phyloP scores from a whole-genome alignment of 202 grass and related monocot species.

The Setaria italica region DNA sequence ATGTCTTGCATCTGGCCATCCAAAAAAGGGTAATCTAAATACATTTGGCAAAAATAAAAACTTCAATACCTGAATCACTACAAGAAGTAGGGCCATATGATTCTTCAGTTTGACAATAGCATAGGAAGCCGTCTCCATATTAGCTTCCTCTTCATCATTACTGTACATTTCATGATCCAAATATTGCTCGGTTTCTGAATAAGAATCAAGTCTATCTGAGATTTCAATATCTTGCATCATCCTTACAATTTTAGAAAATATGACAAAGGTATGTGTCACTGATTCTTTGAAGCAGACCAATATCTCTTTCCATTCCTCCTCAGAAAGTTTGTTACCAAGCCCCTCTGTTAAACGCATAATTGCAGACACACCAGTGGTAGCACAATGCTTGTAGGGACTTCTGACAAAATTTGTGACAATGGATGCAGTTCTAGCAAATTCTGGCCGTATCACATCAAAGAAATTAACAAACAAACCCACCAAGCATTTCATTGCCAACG shows the following conservation, averaged over 20 bases:
- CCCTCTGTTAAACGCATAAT: slow-evolving; percentile 65
- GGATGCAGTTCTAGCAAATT: slow-evolving; percentile 61
- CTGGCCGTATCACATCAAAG: slow-evolving; percentile 70
- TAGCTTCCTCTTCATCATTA: slow-evolving; percentile 93
- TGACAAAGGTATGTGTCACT: slow-evolving; percentile 51
- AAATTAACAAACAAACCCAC: slow-evolving; percentile 72
- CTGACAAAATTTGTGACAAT: slow-evolving; percentile 74
- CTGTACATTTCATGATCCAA: slow-evolving; percentile 78
- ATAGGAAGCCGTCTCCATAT: slow-evolving; percentile 96
- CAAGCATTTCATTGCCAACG: slow-evolving; percentile 74
- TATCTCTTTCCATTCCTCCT: slow-evolving; percentile 81
- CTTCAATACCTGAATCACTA: slow-evolving; percentile 76
- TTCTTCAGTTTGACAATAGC: slow-evolving; percentile 92
- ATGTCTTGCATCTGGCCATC: slow-evolving; percentile 15
- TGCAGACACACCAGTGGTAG: slow-evolving; percentile 74
- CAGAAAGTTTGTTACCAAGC: slow-evolving; percentile 68
- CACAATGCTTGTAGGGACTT: slow-evolving; percentile 88
- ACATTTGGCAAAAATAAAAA: slow-evolving; percentile 16
- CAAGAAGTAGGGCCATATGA: slow-evolving; percentile 74
- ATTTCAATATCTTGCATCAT: slow-evolving; percentile 98
- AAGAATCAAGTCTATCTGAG: slow-evolving; percentile 76
- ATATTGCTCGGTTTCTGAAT: slow-evolving; percentile 76
- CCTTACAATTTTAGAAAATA: slow-evolving; percentile 71
- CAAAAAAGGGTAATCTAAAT: slow-evolving; percentile 4
- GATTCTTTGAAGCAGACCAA: slow-evolving; percentile 78